phyloP scores from a whole-genome alignment of 139 green algal species.

The Chlorella sp. region DNA sequence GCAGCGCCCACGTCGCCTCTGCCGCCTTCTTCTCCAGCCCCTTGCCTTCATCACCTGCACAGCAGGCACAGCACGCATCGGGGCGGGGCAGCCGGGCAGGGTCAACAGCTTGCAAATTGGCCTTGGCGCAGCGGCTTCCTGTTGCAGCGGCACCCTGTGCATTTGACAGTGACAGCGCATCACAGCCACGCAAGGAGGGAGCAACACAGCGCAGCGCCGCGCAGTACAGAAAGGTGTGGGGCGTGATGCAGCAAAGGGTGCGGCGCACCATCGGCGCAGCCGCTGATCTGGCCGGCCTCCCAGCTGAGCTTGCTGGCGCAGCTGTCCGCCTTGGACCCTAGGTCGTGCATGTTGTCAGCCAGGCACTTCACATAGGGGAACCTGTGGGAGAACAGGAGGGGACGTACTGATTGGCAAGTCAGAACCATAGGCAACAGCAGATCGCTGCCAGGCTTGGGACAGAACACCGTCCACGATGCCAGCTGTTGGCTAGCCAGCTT shows the following conservation, averaged over 20 bases:
- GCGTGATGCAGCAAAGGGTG: not conserved
- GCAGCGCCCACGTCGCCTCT: constrained; percentile 14
- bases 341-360: constrained; percentile 34
- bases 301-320: constrained; percentile 23
- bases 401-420: too few species aligned
- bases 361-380: constrained; percentile 43
- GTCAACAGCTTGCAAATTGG: not conserved
- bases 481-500: too few species aligned
- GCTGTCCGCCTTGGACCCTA: not conserved
- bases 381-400: not conserved
- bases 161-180: not conserved
- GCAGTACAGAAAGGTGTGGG: not conserved
- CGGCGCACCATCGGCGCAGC: constrained; percentile 24
- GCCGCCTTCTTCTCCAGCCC: constrained; percentile 26
- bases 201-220: not conserved
- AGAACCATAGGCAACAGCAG: too few species aligned
- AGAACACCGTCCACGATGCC: too few species aligned
- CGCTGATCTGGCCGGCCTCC: constrained; percentile 6
- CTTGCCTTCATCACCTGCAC: constrained; percentile 26
- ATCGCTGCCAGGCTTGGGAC: too few species aligned
- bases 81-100: not conserved
- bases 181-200: not conserved
- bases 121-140: not conserved
- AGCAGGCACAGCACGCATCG: not conserved
- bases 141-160: not conserved